phyloP scores from a whole-genome alignment of 2,329 filamentous ascomycete genomes.

The Keithomyces neogunnii region DNA sequence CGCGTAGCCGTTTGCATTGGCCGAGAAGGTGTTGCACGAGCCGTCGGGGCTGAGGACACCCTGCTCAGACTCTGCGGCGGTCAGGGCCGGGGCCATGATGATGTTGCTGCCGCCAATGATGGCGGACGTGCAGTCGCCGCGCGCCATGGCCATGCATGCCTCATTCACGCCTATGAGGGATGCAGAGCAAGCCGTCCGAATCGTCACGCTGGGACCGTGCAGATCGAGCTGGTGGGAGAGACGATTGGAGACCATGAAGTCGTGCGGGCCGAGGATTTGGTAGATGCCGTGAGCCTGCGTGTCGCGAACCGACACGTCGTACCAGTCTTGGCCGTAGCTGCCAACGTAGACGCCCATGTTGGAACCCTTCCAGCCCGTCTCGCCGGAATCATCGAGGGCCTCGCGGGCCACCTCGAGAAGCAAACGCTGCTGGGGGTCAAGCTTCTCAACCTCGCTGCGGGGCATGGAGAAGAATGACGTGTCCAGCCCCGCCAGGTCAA shows the following conservation, averaged over 20 bases:
- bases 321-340: conserved; percentile 21
- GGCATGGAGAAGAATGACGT: conserved; percentile 22
- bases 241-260: conserved; percentile 22
- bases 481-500: conserved; percentile 18
- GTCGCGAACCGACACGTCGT: conserved; percentile 11
- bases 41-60: conserved; percentile 27
- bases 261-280: conserved; percentile 14
- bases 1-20: conserved; percentile 39
- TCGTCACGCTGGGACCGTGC: conserved; percentile 20
- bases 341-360: conserved; percentile 22
- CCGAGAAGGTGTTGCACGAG: conserved; percentile 29
- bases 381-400: conserved; percentile 17
- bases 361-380: conserved; percentile 14
- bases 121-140: conserved; percentile 17
- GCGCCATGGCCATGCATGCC: conserved; percentile 21
- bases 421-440: conserved; percentile 22
- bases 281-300: conserved; percentile 12
- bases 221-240: conserved; percentile 24
- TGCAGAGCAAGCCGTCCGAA: conserved; percentile 32
- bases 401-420: conserved; percentile 20
- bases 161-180: conserved; percentile 26
- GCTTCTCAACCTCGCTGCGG: conserved; percentile 15
- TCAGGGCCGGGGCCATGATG: conserved; percentile 18
- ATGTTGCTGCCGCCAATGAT: conserved; percentile 24
- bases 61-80: conserved; percentile 20